Evolutionary conservation across 306 rosid genomes (phyloP), one percentile per base, ranked within the genome.

Genomic region (Herpetospermum pedunculosum): DNA sequence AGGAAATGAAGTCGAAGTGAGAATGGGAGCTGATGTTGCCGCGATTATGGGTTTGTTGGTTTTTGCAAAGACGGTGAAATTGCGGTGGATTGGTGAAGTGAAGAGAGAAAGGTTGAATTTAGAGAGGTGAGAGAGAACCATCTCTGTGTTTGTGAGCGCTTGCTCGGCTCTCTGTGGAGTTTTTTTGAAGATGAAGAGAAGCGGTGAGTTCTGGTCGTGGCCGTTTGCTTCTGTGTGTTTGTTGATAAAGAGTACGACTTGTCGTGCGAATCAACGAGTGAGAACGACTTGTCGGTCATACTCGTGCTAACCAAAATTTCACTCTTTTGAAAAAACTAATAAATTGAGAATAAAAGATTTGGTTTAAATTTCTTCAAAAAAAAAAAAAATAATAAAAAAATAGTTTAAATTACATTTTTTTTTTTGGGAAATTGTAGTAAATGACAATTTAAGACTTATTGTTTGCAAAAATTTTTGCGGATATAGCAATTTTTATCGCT

Each of bases 71-170:
- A 58, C 73, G 32, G 73, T 71, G 72, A 83, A 65, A 52, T 50
- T 81, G 67, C 44, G 5, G 64, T 58, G 79, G 30, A 76, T 78
- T 28, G 82, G 71, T 7, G 77, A 50, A 28, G 79, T 43, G 7
- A 80, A 25, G 15, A 85, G 23, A 55, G 80, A 77, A 11, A 70
- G 41, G 44, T 85, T 85, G 54, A 79, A 29, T 63, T 74, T 81
- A 7, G 91, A 80, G 6, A 85, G 54, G 37, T 84, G 91, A 72
- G 84, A 90, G 28, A 83, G 73, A 60, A 76, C 86, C 98, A 93
- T 92, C 26, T 83, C 75, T 34, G 13, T 12, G 43, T 2, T 3
- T 43, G 14, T 29, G 10, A 14, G 50, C 40, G 5, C 44, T 54
- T 35, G 40, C 52, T 40, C 70, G 28, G 26, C 77, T 74, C 70